These are phyloP conservation scores for Leccinum ponderosum DNA, from an alignment of 1,284 basidiomycete genomes.

Conservation along the genomic window DNA sequence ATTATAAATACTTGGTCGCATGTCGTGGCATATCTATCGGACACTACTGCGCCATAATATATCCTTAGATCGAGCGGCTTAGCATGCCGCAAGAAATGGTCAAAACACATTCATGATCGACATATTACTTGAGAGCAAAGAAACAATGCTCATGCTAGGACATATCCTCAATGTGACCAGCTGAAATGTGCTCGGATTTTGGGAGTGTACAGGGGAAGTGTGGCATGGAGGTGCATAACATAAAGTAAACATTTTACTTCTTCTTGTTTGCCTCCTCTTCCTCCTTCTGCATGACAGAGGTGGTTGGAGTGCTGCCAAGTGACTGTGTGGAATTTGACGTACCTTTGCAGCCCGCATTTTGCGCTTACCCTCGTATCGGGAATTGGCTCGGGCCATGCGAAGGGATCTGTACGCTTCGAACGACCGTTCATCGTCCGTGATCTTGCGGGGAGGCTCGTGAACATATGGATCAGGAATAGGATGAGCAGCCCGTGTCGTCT, in stretches of 20 bases:
- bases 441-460: conserved; percentile 89
- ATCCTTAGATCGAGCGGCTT: background rate
- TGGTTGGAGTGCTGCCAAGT: conserved; percentile 8
- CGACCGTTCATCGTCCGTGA: conserved; percentile 89
- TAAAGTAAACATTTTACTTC: conserved; percentile 55
- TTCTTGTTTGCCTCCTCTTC: conserved; percentile 93
- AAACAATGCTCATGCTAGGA: conserved; percentile 31
- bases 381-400: conserved; percentile 82
- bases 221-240: conserved; percentile 7
- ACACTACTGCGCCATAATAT: background rate
- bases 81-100: background rate
- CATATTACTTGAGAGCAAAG: background rate
- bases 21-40: background rate
- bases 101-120: background rate
- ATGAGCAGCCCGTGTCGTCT: conserved; percentile 73
- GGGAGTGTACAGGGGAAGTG: conserved; percentile 28
- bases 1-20: background rate
- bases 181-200: conserved; percentile 38
- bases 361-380: conserved; percentile 87
- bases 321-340: conserved; percentile 29
- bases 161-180: conserved; percentile 34
- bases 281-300: conserved; percentile 60
- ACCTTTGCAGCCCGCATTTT: conserved; percentile 82
- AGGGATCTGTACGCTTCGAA: conserved; percentile 90
- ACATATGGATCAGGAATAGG: conserved; percentile 70